Base-by-base conservation (phyloP, 2,329 filamentous ascomycete genomes). In the Thielaviopsis punctulata region DNA sequence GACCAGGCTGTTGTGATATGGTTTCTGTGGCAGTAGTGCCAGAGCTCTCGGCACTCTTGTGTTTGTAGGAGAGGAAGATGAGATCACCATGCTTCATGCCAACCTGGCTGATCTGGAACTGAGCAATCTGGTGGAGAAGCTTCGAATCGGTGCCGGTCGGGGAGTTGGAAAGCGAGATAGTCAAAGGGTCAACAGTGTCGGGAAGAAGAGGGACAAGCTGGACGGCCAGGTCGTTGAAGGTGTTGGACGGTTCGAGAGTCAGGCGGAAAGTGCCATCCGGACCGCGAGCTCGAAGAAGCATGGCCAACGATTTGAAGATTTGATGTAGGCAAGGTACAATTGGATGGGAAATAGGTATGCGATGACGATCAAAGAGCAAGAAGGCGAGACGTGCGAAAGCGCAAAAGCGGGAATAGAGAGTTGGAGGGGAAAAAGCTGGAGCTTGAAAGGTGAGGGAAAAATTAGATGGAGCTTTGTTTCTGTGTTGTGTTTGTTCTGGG, bases 241-340 rank as follows among this genome's bases (percentile, higher is more conserved):
- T 80, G 57, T 85, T 80, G 43, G 76, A 73, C 49, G 82, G 77
- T 60, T 89, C 81, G 59, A 93, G 77, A 49, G 75, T 85, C 61
- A 96, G 73, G 60, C 92, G 84, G 67, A 89, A 82, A 73, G 92
- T 92, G 70, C 92, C 92, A 70, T 95, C 88, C 58, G 86, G 87
- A 64, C 88, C 88, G 61, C 89, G 82, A 60, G 95, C 85, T 66
- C 89, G 80, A 53, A 95, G 73, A 62, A 95, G 75, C 80, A 95
- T 95, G 58, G 63, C 69, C 63, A 62, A 19, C 18, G 23, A 19
- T 41, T 27, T 9, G 30, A 22, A n/a, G 9, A 36, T 36, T 3
- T n/a, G n/a, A 36, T 36, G 30, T 15, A 15, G n/a, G 13, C 2
- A 36, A 36, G 13, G 30, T 15, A 36, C 13, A 12, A 15, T 2